Evolutionary conservation across 2,329 filamentous ascomycete species (phyloP).

Genomic region (Alternaria novae-zelandiae): DNA sequence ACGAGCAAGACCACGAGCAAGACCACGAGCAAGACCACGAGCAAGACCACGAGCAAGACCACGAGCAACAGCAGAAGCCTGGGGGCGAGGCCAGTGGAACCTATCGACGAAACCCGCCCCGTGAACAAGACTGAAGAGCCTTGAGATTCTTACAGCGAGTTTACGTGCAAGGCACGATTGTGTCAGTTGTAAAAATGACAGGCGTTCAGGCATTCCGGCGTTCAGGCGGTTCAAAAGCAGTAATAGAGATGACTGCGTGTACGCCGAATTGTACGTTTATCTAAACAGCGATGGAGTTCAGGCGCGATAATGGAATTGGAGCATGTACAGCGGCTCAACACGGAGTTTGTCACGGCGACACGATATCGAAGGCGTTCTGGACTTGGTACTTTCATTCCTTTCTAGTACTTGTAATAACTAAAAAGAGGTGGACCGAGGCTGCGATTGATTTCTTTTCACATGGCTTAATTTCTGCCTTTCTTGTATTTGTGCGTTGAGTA

Average conservation of each 20-base stretch:
- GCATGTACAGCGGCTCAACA: not conserved
- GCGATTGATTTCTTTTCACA: rapidly evolving
- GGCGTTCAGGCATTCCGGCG: too few relatives aligned
- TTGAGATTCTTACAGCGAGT: not conserved
- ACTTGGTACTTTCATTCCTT: not conserved
- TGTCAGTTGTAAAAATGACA: not conserved
- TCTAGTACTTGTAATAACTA: not conserved
- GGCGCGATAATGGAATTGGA: not conserved
- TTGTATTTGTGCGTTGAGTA: not conserved
- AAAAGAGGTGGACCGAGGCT: not conserved
- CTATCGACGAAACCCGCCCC: not conserved
- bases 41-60: not conserved
- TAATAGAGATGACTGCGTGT: too few relatives aligned
- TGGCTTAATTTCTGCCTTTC: not conserved
- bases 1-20: not conserved
- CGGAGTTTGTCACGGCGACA: not conserved
- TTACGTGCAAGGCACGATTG: not conserved
- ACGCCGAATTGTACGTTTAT: not conserved
- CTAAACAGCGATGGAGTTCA: not conserved
- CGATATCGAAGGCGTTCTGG: not conserved
- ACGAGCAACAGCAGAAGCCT: not conserved
- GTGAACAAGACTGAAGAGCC: not conserved
- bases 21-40: not conserved
- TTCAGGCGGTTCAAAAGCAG: too few relatives aligned
- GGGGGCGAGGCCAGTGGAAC: not conserved